Evolutionary conservation across 177 flowering plant genomes (phyloP).

Genomic region (Vitis hybrid): DNA sequence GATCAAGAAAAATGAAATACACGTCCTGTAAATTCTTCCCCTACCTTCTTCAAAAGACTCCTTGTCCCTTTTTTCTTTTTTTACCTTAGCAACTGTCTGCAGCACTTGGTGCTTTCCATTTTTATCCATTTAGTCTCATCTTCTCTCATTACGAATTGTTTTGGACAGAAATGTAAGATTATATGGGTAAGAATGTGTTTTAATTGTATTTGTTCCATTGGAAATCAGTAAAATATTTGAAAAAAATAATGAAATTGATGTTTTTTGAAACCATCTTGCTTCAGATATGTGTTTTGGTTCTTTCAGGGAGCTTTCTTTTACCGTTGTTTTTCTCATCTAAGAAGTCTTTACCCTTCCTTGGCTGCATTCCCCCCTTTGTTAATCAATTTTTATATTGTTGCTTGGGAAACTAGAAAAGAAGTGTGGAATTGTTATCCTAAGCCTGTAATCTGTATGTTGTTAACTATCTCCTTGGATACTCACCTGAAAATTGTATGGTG

Average conservation of each 20-base stretch:
- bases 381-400: no score
- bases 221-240: not conserved
- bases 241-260: not conserved
- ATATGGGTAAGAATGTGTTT: slow-evolving; percentile 4
- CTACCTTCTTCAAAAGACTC: slow-evolving; percentile 4
- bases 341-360: no score
- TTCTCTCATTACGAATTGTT: not conserved
- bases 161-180: slow-evolving; percentile 2
- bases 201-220: slow-evolving; percentile 1
- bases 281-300: not conserved
- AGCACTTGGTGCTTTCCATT: slow-evolving; percentile 5
- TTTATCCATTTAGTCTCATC: slow-evolving; percentile 8
- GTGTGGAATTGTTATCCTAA: no score
- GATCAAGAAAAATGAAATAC: slow-evolving; percentile 43
- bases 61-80: not conserved
- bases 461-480: not conserved
- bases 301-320: not conserved
- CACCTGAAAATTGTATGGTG: not conserved
- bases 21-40: slow-evolving; percentile 33
- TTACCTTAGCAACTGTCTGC: not conserved
- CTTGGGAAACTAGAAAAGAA: no score
- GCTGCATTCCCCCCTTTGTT: no score
- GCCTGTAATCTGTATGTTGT: no score
- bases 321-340: not conserved
- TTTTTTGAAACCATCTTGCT: not conserved